Evolutionary conservation across 2,329 filamentous ascomycete genomes (phyloP).

Genomic region (Lithohypha guttulata): DNA sequence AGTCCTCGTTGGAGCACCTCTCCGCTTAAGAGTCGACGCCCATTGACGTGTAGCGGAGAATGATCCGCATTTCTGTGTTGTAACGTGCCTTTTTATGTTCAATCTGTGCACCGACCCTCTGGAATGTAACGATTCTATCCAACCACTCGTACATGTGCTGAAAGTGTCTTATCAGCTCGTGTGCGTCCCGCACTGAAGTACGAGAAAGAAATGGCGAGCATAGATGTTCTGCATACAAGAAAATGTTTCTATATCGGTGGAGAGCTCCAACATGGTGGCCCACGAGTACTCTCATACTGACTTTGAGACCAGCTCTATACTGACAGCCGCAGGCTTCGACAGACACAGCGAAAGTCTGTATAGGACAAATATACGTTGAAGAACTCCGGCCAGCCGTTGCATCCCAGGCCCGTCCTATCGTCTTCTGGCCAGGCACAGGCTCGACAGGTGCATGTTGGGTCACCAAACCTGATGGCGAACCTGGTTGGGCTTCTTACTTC

Average conservation of each 20-base stretch:
- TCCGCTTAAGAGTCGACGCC: too few species aligned
- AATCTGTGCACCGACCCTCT: too few species aligned
- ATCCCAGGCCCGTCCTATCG: conserved; percentile 23
- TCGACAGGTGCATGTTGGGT: conserved; percentile 28
- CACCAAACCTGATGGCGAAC: conserved; percentile 38
- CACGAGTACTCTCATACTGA: conserved; percentile 1
- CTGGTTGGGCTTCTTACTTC: conserved; percentile 40
- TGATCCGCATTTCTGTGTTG: too few species aligned
- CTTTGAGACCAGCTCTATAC: too few species aligned
- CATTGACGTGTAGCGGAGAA: too few species aligned
- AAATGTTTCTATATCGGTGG: conserved; percentile 27
- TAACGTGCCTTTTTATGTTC: too few species aligned
- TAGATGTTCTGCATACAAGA: conserved; percentile 9
- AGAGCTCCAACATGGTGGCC: conserved; percentile 18
- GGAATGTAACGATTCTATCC: too few species aligned
- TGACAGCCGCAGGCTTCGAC: not conserved
- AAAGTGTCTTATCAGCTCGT: too few species aligned
- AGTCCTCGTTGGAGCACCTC: too few species aligned
- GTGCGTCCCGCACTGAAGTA: too few species aligned
- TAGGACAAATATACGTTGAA: conserved; percentile 30
- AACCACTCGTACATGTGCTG: too few species aligned
- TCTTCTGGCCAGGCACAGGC: conserved; percentile 25
- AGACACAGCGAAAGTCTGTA: conserved; percentile 17
- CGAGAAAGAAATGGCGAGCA: too few species aligned
- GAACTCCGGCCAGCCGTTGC: conserved; percentile 22